phyloP scores from a whole-genome alignment of 768 basidiomycete species.

The Leccinum ochraceum region DNA sequence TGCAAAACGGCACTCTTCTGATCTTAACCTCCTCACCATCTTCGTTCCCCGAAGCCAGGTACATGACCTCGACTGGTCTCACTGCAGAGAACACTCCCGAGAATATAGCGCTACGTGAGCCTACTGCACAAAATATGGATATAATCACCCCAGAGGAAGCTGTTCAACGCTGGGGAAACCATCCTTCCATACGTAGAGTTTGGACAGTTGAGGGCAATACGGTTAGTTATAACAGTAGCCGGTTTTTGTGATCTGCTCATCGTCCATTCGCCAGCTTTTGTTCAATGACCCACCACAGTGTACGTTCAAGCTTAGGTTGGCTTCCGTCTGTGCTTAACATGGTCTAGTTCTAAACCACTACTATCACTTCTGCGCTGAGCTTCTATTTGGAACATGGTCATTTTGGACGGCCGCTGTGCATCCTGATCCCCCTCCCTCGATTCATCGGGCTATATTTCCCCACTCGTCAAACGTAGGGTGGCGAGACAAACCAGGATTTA shows the following conservation, averaged over 20 bases:
- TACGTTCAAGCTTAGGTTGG: constrained; percentile 14
- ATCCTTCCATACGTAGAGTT: constrained; percentile 48
- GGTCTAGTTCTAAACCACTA: constrained; percentile 70
- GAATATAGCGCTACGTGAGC: constrained; percentile 66
- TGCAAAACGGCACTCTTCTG: constrained; percentile 80
- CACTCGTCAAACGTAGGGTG: constrained; percentile 59
- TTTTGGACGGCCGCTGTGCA: constrained; percentile 61
- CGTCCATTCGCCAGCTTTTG: constrained; percentile 40
- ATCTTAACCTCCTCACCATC: constrained; percentile 54
- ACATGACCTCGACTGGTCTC: constrained; percentile 72
- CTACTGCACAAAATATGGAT: constrained; percentile 61
- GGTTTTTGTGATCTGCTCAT: constrained; percentile 5
- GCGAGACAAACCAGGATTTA: constrained; percentile 80
- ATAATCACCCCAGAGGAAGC: constrained; percentile 65
- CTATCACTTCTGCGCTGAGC: constrained; percentile 86
- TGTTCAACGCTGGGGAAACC: constrained; percentile 56
- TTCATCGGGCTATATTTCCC: constrained; percentile 72
- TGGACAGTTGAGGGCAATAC: constrained; percentile 74
- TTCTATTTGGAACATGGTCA: constrained; percentile 73
- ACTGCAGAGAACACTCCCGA: constrained; percentile 58
- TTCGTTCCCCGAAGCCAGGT: constrained; percentile 45
- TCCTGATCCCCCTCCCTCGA: constrained; percentile 46
- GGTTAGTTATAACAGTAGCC: constrained; percentile 39
- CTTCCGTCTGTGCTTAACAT: constrained; percentile 2
- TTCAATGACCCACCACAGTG: constrained; percentile 73